Base-by-base conservation (phyloP, 164 flowering plant species). In the Tinospora cordifolia region DNA sequence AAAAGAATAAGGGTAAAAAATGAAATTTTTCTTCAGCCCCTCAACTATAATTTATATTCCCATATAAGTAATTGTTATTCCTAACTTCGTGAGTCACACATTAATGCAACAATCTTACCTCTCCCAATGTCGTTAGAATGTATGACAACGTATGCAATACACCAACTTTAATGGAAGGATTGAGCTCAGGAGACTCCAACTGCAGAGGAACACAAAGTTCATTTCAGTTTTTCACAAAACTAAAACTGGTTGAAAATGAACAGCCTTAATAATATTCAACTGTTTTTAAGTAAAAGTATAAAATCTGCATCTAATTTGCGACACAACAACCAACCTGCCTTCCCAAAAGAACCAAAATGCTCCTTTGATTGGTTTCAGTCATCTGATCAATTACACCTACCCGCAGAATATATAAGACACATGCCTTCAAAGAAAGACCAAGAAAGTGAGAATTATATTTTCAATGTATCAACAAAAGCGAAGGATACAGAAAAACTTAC, bases 371-470 rank as follows among this genome's bases (percentile, higher is more conserved):
- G 65, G 91, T 85, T 80, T 94, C 99, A 15, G 81, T 86, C 99
- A 94, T 92, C 76, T 90, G 98, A 84, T 94, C 97, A 63, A 84
- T 86, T 46, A 92, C 77, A 70, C 99, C 99, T 40, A 94, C 94
- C 24, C 98, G 90, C 69, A 94, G 86, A 63, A 94, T 86, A 62
- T 92, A 92, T 12, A 92, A 83, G 73, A 90, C 90, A 78, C 99
- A 94, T 58, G 99, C 99, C 99, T 94, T 83, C 77, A 84, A 72
- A 69, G n/a, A 64, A 41, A 75, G 7, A 19, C 8, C 47, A 47
- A 26, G 14, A 17, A n/a, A 59, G 11, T 39, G 15, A 58, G 25
- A 17, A 0, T 27, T 40, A 13, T 3, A 30, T 34, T 59, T 36
- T 63, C 8, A 30, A 60, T 27, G 39, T 19, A 15, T 12, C 21